phyloP scores from a whole-genome alignment of 1,284 basidiomycete genomes.

The Wolfiporia cocos region DNA sequence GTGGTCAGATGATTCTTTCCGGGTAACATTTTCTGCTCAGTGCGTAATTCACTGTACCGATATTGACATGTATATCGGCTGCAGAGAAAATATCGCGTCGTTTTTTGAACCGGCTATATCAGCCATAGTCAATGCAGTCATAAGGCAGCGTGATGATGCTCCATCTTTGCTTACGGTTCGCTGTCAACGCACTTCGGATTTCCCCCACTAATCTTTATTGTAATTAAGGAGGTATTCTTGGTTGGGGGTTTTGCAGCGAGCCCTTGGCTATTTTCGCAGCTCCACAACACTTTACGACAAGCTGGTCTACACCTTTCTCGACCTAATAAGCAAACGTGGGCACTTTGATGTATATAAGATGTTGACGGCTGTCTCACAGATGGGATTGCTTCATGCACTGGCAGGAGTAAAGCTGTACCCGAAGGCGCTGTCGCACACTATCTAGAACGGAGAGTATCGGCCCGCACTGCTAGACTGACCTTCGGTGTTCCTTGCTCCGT shows the following conservation, averaged over 20 bases:
- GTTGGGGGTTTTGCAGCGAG: constrained; percentile 35
- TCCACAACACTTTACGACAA: constrained; percentile 21
- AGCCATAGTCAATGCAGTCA: constrained; percentile 27
- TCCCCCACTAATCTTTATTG: not conserved
- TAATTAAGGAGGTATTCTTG: constrained; percentile 29
- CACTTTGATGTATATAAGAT: constrained; percentile 2
- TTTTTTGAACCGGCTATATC: constrained; percentile 16
- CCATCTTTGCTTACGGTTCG: not conserved
- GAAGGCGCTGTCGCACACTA: constrained; percentile 30
- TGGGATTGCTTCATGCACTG: constrained; percentile 15
- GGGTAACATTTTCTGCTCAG: constrained; percentile 23
- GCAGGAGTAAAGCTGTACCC: constrained; percentile 27
- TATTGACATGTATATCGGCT: too few species aligned
- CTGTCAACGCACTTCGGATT: not conserved
- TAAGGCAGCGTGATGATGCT: constrained; percentile 21
- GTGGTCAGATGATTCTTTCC: constrained; percentile 32
- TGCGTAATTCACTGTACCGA: not conserved
- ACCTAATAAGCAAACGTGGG: constrained; percentile 35
- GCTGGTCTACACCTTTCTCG: constrained; percentile 32
- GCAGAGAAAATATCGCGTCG: constrained; percentile 7
- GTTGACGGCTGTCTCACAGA: constrained; percentile 14
- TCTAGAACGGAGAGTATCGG: constrained; percentile 29
- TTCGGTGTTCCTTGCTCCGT: constrained; percentile 27
- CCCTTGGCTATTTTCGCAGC: constrained; percentile 28
- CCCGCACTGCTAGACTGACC: constrained; percentile 27